Conservation (phyloP, 2,329 filamentous ascomycete genomes). For the Fusarium protoensiforme region DNA sequence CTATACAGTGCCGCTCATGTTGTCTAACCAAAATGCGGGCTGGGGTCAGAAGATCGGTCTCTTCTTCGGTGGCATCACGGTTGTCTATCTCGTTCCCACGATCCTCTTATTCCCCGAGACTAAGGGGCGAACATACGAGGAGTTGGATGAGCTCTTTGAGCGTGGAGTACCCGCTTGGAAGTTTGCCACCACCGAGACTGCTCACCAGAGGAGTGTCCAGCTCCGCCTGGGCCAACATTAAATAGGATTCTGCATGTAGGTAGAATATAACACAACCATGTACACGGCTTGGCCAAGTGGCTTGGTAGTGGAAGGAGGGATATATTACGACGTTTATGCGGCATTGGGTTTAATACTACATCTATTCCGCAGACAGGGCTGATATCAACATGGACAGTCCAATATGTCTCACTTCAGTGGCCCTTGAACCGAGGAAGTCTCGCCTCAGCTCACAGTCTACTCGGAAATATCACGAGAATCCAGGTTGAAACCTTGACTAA, state of each 20-base stretch:
- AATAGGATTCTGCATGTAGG: background rate
- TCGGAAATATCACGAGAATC: background rate
- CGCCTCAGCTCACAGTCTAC: background rate
- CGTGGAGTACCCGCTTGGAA: conserved; percentile 30
- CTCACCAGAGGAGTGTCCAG: conserved; percentile 5
- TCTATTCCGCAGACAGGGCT: background rate
- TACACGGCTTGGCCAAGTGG: background rate
- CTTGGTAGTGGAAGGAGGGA: background rate
- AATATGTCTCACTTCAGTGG: background rate
- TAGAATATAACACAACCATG: background rate
- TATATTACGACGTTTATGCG: background rate
- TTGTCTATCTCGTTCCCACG: conserved; percentile 15
- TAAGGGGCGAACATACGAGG: conserved; percentile 36
- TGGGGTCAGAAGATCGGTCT: conserved; percentile 18
- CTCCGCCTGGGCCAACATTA: background rate
- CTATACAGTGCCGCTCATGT: conserved; percentile 35
- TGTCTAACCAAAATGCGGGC: conserved; percentile 26
- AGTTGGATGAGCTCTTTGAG: conserved; percentile 37
- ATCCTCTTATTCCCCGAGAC: conserved; percentile 31
- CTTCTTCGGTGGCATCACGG: conserved; percentile 29
- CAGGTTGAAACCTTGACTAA: background rate
- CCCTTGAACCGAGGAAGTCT: background rate
- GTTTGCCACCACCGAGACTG: conserved; percentile 12
- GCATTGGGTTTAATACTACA: background rate
- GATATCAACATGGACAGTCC: background rate